Evolutionary conservation across 177 flowering plant genomes (phyloP).

Genomic region (Telopea speciosissima): DNA sequence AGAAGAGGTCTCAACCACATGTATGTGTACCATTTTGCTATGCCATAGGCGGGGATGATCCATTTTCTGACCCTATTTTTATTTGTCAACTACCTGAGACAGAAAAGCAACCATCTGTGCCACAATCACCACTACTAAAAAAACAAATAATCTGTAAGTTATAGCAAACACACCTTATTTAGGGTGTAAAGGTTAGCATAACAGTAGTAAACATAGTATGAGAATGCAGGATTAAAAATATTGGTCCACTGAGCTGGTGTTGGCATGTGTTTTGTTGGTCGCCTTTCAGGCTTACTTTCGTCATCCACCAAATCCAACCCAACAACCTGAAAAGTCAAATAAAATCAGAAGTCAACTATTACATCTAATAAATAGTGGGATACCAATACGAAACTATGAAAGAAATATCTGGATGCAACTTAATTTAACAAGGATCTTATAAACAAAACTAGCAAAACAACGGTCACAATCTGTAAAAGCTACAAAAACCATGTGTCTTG

Average conservation of each 20-base stretch:
- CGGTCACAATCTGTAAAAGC: too few relatives aligned
- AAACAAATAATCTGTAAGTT: neutral
- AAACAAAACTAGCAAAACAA: too few relatives aligned
- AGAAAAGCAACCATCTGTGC: neutral
- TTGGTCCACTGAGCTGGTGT: conserved; percentile 96
- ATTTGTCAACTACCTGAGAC: neutral
- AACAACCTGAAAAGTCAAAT: conserved; percentile 59
- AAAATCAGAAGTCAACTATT: neutral
- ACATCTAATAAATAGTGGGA: neutral
- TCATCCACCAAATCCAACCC: conserved; percentile 98
- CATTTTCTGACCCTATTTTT: neutral
- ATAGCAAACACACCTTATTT: conserved; percentile 63
- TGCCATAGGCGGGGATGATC: neutral
- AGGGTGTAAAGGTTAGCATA: conserved; percentile 94
- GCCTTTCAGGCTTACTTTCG: conserved; percentile 98
- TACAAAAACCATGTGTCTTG: too few relatives aligned
- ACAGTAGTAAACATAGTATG: conserved; percentile 89
- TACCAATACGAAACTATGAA: too few relatives aligned
- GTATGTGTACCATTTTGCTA: neutral
- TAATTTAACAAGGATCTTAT: too few relatives aligned
- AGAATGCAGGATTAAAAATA: conserved; percentile 89
- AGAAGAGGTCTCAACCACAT: neutral
- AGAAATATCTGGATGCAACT: too few relatives aligned
- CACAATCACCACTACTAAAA: neutral
- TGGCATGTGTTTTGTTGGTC: conserved; percentile 99